Evolutionary conservation across 2,329 filamentous ascomycete genomes (phyloP).

Genomic region (Nemania serpens): DNA sequence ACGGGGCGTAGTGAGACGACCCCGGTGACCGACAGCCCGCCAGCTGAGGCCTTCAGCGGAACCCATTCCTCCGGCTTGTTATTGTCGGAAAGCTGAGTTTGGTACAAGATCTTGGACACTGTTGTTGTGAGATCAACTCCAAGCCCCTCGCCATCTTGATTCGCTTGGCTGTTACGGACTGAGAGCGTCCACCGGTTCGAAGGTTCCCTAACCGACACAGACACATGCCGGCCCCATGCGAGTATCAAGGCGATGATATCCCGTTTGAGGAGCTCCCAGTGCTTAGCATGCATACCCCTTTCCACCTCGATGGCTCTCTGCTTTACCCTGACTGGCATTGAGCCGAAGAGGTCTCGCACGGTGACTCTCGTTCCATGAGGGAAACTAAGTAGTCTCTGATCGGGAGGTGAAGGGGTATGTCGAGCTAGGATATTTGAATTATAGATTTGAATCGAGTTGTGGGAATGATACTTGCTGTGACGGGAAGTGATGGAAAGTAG

Average conservation of each 20-base stretch:
- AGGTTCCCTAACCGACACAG: conserved; percentile 63
- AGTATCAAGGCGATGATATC: conserved; percentile 69
- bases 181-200: conserved; percentile 44
- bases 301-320: conserved; percentile 65
- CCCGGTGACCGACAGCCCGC: conserved; percentile 66
- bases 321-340: conserved; percentile 88
- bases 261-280: conserved; percentile 68
- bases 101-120: conserved; percentile 62
- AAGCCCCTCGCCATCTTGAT: conserved; percentile 20
- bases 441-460: conserved; percentile 71
- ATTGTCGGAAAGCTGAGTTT: conserved; percentile 66
- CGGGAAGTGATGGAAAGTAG: conserved; percentile 77
- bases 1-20: conserved; percentile 72
- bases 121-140: conserved; percentile 28
- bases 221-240: conserved; percentile 63
- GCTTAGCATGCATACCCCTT: conserved; percentile 57
- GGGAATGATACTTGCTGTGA: conserved; percentile 61
- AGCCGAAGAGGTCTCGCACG: conserved; percentile 83
- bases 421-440: conserved; percentile 69
- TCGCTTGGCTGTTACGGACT: conserved; percentile 39
- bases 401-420: conserved; percentile 62
- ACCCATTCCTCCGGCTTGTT: conserved; percentile 67
- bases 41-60: conserved; percentile 67
- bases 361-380: conserved; percentile 75
- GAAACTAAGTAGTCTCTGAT: conserved; percentile 60